phyloP scores from a whole-genome alignment of 306 rosid species.

The Begonia loranthoides region DNA sequence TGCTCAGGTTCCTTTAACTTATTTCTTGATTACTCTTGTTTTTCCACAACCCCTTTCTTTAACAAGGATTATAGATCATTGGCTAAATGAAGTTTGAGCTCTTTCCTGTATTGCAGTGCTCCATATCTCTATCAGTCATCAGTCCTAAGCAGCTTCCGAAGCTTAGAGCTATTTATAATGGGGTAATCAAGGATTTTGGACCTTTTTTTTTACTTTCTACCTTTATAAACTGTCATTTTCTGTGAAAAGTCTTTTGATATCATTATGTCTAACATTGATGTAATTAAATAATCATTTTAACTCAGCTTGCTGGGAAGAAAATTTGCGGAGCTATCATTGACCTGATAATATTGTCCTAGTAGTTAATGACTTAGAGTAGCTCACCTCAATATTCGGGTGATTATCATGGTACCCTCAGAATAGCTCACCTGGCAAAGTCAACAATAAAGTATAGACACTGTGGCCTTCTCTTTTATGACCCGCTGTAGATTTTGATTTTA shows the following conservation, averaged over 20 bases:
- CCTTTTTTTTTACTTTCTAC: background rate
- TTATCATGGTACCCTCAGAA: no score
- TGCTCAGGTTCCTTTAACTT: constrained; percentile 40
- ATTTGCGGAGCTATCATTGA: no score
- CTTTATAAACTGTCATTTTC: background rate
- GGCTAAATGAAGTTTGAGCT: background rate
- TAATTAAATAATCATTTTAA: no score
- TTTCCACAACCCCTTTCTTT: background rate
- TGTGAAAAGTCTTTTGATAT: background rate
- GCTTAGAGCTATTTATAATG: constrained; percentile 62
- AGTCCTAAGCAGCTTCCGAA: constrained; percentile 89
- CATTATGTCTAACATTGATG: no score
- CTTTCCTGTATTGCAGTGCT: constrained; percentile 47
- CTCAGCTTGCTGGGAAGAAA: no score
- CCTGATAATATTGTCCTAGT: no score
- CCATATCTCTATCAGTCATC: constrained; percentile 74
- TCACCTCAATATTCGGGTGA: no score
- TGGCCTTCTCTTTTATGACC: no score
- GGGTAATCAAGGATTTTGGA: constrained; percentile 32
- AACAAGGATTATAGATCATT: background rate
- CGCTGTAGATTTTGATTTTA: no score
- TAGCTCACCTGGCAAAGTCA: no score
- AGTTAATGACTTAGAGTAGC: no score
- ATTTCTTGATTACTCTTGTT: constrained; percentile 1
- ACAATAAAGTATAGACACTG: no score